A percentile compares a stretch with the other conserved stretches of the same genome.
phyloP scores from a whole-genome alignment of 2,329 filamentous ascomycete genomes.

The Gnomoniopsis sp. region DNA sequence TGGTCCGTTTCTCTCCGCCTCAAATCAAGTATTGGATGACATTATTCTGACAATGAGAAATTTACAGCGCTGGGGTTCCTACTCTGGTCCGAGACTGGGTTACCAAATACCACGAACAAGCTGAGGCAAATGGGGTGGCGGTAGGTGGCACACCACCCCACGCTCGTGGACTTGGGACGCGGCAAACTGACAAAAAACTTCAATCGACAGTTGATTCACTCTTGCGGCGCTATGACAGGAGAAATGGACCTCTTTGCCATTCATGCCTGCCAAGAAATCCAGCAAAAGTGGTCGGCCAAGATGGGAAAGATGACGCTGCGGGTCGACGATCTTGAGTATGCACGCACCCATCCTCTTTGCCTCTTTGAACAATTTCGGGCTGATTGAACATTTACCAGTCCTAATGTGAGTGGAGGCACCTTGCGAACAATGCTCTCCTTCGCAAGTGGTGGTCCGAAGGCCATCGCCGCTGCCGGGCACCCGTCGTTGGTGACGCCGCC shows the following conservation, averaged over 20 bases:
- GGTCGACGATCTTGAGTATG: no score
- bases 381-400: background rate
- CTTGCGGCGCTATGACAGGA: conserved; percentile 1
- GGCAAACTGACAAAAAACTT: no score
- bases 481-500: background rate
- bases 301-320: no score
- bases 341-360: no score
- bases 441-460: conserved; percentile 2
- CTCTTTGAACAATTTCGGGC: background rate
- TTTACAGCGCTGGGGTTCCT: background rate
- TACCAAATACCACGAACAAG: background rate
- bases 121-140: conserved; percentile 1
- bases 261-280: no score
- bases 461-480: conserved; percentile 4
- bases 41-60: no score
- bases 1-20: background rate
- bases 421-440: conserved; percentile 5
- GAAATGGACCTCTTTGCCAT: conserved; percentile 2
- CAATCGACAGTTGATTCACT: background rate
- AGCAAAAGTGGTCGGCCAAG: no score
- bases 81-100: conserved; percentile 6
- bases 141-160: background rate
- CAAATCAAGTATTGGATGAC: no score
- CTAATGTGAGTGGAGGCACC: conserved; percentile 5
- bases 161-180: no score